Conservation (phyloP, 306 rosid genomes). For the Leucaena leucocephala region DNA sequence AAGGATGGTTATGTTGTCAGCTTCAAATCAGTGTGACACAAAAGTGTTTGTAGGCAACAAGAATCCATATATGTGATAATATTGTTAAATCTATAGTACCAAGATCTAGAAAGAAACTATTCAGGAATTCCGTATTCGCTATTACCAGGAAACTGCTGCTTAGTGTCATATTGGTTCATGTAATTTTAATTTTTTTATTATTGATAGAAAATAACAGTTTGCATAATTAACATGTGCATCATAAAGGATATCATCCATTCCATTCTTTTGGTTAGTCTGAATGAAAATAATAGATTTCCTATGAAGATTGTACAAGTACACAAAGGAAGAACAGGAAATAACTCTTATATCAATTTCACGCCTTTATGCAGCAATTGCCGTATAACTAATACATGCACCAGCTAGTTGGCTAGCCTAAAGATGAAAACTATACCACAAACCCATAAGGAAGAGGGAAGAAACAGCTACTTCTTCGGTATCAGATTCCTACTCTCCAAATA, state of each 20-base stretch:
- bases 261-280: slow-evolving; percentile 19
- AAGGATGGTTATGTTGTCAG: neutral
- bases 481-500: slow-evolving; percentile 23
- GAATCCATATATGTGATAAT: neutral
- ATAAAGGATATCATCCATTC: slow-evolving; percentile 7
- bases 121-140: neutral
- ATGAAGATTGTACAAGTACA: too few species aligned
- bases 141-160: slow-evolving; percentile 5
- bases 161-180: slow-evolving; percentile 2
- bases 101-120: neutral
- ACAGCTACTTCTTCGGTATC: slow-evolving; percentile 14
- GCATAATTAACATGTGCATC: slow-evolving; percentile 7
- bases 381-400: neutral
- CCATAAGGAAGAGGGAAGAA: slow-evolving; percentile 24
- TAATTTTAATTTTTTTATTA: neutral
- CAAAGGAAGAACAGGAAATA: neutral
- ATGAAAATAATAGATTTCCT: neutral
- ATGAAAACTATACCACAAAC: slow-evolving; percentile 1
- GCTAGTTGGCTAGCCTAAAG: slow-evolving; percentile 5
- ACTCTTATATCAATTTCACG: neutral
- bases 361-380: neutral
- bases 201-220: neutral
- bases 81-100: neutral
- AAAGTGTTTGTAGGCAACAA: slow-evolving; percentile 17
- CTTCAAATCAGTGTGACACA: neutral